These are phyloP conservation scores for Calonectria crousiana DNA, from an alignment of 2,329 filamentous ascomycete species.

Conservation along the genomic window DNA sequence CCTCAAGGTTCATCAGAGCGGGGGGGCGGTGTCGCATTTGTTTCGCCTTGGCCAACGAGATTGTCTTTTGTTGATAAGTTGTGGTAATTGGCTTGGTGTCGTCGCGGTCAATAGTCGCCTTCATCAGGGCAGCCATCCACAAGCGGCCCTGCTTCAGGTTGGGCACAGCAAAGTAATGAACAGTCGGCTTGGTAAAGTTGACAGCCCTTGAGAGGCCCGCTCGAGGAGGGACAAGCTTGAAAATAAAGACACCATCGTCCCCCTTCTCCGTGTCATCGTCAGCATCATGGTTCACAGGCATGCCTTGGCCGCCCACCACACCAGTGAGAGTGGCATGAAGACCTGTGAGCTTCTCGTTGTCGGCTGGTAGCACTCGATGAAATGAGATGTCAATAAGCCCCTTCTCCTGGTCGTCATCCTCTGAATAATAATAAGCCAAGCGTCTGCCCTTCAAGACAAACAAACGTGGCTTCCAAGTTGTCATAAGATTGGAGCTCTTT, in stretches of 20 bases:
- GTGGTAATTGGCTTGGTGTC: conserved; percentile 83
- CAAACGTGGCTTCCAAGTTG: conserved; percentile 96
- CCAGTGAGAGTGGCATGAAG: conserved; percentile 93
- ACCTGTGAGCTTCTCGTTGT: conserved; percentile 90
- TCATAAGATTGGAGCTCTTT: conserved; percentile 95
- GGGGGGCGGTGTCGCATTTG: conserved; percentile 91
- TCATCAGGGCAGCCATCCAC: conserved; percentile 99
- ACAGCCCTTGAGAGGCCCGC: conserved; percentile 89
- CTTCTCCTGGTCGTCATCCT: conserved; percentile 91
- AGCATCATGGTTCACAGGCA: conserved; percentile 65
- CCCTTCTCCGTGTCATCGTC: conserved; percentile 55
- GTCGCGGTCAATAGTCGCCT: conserved; percentile 97
- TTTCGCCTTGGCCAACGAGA: conserved; percentile 88
- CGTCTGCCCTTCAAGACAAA: conserved; percentile 94
- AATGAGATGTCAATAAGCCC: conserved; percentile 98
- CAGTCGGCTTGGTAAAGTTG: conserved; percentile 96
- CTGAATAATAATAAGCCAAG: conserved; percentile 95
- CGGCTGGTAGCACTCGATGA: conserved; percentile 94
- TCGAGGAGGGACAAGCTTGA: conserved; percentile 95
- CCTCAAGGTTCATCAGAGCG: conserved; percentile 81
- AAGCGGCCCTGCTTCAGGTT: conserved; percentile 88
- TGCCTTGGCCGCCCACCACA: conserved; percentile 66
- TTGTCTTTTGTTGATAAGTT: conserved; percentile 97
- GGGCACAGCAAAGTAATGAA: conserved; percentile 97
- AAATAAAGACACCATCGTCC: conserved; percentile 90